These are phyloP conservation scores for Entamoeba dispar DNA, from an alignment of 208 protist genomes.

Conservation along the genomic window DNA sequence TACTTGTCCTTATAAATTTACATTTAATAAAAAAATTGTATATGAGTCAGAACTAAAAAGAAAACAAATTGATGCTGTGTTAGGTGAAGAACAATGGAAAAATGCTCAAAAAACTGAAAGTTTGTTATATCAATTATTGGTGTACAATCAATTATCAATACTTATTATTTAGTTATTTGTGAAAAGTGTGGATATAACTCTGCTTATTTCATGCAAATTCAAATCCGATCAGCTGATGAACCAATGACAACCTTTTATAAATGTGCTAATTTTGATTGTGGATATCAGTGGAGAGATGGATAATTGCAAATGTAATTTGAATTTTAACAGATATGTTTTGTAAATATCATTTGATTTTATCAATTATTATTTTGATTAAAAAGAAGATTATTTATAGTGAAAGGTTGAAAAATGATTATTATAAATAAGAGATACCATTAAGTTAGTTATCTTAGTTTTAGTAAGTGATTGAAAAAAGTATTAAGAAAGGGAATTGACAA, in stretches of 20 bases:
- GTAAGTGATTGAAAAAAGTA: too few relatives aligned
- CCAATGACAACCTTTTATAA: slow-evolving; percentile 79
- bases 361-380: too few relatives aligned
- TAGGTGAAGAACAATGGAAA: not conserved
- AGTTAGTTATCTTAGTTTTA: too few relatives aligned
- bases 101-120: not conserved
- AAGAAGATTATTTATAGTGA: too few relatives aligned
- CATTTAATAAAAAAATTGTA: not conserved
- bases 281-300: slow-evolving; percentile 52
- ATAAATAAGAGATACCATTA: too few relatives aligned
- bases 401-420: too few relatives aligned
- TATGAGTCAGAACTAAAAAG: not conserved
- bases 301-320: not conserved
- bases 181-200: slow-evolving; percentile 49
- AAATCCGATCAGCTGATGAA: slow-evolving; percentile 86
- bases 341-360: too few relatives aligned
- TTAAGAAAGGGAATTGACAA: too few relatives aligned
- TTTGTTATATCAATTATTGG: not conserved
- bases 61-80: not conserved
- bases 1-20: not conserved
- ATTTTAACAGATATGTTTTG: too few relatives aligned
- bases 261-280: slow-evolving; percentile 58
- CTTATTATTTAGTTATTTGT: not conserved
- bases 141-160: not conserved
- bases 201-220: slow-evolving; percentile 74